Evolutionary conservation across 345 rosid genomes (phyloP).

Genomic region (Jatropha curcas): DNA sequence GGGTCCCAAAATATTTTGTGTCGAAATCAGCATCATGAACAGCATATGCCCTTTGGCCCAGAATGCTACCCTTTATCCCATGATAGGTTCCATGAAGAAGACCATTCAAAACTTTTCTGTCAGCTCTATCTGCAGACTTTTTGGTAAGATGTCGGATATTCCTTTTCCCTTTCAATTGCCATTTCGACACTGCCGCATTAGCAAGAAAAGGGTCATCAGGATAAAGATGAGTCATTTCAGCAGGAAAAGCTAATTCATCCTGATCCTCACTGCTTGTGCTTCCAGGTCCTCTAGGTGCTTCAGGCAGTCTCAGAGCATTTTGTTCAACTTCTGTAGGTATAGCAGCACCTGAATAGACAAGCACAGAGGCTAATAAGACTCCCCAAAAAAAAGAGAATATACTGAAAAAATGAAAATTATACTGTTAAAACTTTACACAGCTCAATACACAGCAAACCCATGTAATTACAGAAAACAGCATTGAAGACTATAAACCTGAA

Average conservation of each 20-base stretch:
- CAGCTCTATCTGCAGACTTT: constrained; percentile 42
- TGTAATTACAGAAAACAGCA: neutral
- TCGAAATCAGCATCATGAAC: constrained; percentile 48
- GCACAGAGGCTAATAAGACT: constrained; percentile 11
- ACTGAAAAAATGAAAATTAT: neutral
- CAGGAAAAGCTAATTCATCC: constrained; percentile 70
- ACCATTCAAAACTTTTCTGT: constrained; percentile 34
- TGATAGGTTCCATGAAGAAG: constrained; percentile 40
- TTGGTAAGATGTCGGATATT: constrained; percentile 66
- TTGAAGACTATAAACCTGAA: neutral
- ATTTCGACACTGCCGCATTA: constrained; percentile 75
- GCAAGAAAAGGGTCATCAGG: constrained; percentile 44
- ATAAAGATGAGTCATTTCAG: constrained; percentile 53
- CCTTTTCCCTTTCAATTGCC: constrained; percentile 92
- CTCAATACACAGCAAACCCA: no score
- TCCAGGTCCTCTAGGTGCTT: constrained; percentile 49
- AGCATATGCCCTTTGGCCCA: constrained; percentile 45
- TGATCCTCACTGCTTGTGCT: constrained; percentile 76
- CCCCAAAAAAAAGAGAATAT: neutral
- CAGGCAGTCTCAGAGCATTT: constrained; percentile 41
- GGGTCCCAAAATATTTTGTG: constrained; percentile 42
- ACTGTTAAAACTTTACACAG: neutral
- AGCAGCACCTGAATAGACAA: constrained; percentile 35
- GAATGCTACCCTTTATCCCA: constrained; percentile 40
- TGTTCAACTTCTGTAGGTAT: constrained; percentile 29